Conservation (phyloP, 108 stramenopile genomes). For the Cyclotella sp. region DNA sequence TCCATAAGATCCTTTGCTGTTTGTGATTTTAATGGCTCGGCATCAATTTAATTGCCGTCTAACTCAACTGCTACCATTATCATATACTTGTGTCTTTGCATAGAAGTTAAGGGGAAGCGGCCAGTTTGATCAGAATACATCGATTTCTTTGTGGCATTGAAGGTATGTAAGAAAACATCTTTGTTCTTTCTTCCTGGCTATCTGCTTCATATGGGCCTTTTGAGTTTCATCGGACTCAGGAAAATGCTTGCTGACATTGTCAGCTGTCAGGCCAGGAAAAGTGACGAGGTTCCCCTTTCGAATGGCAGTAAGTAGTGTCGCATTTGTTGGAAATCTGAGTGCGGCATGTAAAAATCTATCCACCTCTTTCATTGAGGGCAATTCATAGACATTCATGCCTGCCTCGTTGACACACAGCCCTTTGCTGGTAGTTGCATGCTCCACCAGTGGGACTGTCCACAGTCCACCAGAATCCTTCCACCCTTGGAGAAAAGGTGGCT, state of each 20-base stretch:
- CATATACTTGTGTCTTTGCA: background rate
- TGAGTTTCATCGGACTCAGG: conserved; percentile 19
- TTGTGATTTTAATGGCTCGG: conserved; percentile 9
- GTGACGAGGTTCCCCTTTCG: conserved; percentile 8
- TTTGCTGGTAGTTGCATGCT: background rate
- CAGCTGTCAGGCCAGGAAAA: conserved; percentile 13
- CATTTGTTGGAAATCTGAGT: conserved; percentile 9
- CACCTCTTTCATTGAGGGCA: background rate
- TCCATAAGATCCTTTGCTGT: conserved; percentile 8
- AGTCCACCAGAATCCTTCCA: background rate
- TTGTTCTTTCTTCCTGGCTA: background rate
- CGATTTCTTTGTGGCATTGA: conserved; percentile 7
- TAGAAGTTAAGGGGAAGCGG: background rate
- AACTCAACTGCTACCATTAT: background rate
- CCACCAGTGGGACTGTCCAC: background rate
- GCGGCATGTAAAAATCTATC: conserved; percentile 22
- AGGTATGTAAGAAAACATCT: background rate
- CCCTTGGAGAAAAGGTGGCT: conserved; percentile 12
- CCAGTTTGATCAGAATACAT: conserved; percentile 52
- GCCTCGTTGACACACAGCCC: background rate
- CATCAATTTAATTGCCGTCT: conserved; percentile 25
- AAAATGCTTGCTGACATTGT: conserved; percentile 2
- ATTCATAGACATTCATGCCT: background rate
- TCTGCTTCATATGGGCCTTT: conserved; percentile 25
- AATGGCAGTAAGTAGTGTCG: conserved; percentile 13